Evolutionary conservation across 1,139 yeast genomes (phyloP).

Genomic region (Taiozyma onychis): DNA sequence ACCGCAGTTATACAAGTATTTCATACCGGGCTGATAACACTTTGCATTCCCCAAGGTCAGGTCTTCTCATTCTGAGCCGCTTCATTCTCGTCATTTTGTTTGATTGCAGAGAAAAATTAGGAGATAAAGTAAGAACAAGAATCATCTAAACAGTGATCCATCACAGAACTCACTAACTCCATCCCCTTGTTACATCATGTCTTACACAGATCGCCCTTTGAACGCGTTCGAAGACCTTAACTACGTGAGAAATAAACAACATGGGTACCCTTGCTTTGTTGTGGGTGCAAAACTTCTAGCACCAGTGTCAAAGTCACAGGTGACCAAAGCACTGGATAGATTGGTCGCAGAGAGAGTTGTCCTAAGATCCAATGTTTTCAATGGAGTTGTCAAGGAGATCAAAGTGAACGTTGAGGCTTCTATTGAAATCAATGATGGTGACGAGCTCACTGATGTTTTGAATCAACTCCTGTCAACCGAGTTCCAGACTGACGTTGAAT

Average conservation of each 20-base stretch:
- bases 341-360: constrained; percentile 6
- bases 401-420: constrained; percentile 10
- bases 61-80: too few relatives aligned
- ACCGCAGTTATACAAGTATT: too few relatives aligned
- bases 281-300: constrained; percentile 16
- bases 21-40: too few relatives aligned
- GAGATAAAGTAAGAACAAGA: too few relatives aligned
- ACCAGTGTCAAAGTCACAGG: constrained; percentile 10
- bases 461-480: constrained; percentile 5
- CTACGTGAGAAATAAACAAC: constrained; percentile 12
- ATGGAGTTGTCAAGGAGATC: constrained; percentile 11
- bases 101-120: too few relatives aligned
- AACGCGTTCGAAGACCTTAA: constrained; percentile 3
- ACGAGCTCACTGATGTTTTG: constrained; percentile 1
- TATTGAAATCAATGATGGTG: constrained; percentile 6
- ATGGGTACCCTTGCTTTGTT: constrained; percentile 23
- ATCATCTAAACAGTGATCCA: too few relatives aligned
- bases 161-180: too few relatives aligned
- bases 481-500: constrained; percentile 3
- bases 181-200: constrained; percentile 19
- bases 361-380: constrained; percentile 10
- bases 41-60: too few relatives aligned
- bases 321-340: constrained; percentile 14
- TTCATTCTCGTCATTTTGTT: too few relatives aligned
- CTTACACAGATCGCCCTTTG: background rate